Evolutionary conservation across 2,329 filamentous ascomycete genomes (phyloP).

Genomic region (Ceratocystiopsis brevicomis): DNA sequence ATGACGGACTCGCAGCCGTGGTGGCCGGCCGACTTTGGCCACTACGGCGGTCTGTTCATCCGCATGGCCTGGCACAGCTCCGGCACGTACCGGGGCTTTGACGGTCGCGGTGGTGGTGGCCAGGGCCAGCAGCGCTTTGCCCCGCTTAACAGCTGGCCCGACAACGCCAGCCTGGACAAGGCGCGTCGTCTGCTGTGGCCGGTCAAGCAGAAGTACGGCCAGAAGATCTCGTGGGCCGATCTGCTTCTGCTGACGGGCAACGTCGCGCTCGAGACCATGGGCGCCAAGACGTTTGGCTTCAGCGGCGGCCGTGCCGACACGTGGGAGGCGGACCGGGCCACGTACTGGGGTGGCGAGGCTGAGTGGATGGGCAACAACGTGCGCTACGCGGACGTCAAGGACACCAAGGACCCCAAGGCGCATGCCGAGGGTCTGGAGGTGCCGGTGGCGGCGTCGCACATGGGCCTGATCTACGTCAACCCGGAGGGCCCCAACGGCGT

Average conservation of each 20-base stretch:
- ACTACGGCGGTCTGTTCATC: constrained; percentile 65
- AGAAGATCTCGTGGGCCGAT: constrained; percentile 68
- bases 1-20: constrained; percentile 66
- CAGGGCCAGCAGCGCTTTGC: constrained; percentile 63
- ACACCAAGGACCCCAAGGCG: constrained; percentile 19
- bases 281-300: constrained; percentile 55
- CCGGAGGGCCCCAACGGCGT: constrained; percentile 58
- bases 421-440: constrained; percentile 43
- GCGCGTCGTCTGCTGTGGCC: constrained; percentile 62
- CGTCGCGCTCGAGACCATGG: constrained; percentile 61
- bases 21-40: constrained; percentile 69
- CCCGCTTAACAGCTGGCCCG: constrained; percentile 66
- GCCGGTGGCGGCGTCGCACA: constrained; percentile 49
- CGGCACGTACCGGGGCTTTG: constrained; percentile 57
- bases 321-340: constrained; percentile 57
- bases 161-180: constrained; percentile 64
- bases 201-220: constrained; percentile 70
- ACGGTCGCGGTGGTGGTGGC: constrained; percentile 58
- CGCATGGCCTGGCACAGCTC: constrained; percentile 69
- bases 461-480: constrained; percentile 71
- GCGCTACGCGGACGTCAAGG: constrained; percentile 37
- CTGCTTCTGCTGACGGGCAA: constrained; percentile 54
- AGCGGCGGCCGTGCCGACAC: constrained; percentile 52
- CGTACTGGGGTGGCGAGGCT: constrained; percentile 60
- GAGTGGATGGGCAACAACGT: constrained; percentile 60